Evolutionary conservation across 1,284 basidiomycete genomes (phyloP), one percentile per base, ranked within the genome.

Genomic region (Stereum hirsutum): DNA sequence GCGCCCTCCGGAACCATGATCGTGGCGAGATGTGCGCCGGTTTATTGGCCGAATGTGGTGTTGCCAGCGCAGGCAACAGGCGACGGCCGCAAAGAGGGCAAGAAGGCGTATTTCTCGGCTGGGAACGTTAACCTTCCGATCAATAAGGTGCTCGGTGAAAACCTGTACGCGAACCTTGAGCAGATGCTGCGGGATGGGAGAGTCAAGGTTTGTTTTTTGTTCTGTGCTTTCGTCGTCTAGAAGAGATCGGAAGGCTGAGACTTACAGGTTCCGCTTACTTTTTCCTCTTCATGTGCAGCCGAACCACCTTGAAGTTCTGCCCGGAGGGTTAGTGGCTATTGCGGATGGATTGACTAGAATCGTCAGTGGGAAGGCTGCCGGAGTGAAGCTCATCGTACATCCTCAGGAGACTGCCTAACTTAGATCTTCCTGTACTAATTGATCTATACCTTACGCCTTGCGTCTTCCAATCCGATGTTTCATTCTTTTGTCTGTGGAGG

Each of bases 331-430:
- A 6, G 48, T 47, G 1, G 56, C 54, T 8, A 54, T 63, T 14
- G 46, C 43, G 2, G 53, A 49, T 6, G 59, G 55, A 1, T 50
- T 61, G 5, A 49, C 52, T 27, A 46, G 48, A 15, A 24, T 63
- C 30, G 46, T 50, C 40, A 45, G n/a, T n/a, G n/a, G 48, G 25
- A 43, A 54, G 44, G 58, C 61, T 26, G 56, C 54, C 34, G 60
- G 51, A 0, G 34, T 30, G 32, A 63, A 63, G 44, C 48, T 61
- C 2, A 52, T 61, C 25, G 57, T 49, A 1, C 53, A 39, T 23
- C 60, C 59, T 14, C 51, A 51, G 24, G 57, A 62, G 46, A 60
- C 58, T 2, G 42, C 44, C 4, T 57, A 32, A 50, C n/a, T n/a
- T n/a, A n/a, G n/a, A n/a, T n/a, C n/a, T n/a, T n/a, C n/a, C n/a